A percentile compares a stretch with the other conserved stretches of the same genome.
Evolutionary conservation across 2,329 filamentous ascomycete species (phyloP).

Genomic region (Epichloe amarillans): DNA sequence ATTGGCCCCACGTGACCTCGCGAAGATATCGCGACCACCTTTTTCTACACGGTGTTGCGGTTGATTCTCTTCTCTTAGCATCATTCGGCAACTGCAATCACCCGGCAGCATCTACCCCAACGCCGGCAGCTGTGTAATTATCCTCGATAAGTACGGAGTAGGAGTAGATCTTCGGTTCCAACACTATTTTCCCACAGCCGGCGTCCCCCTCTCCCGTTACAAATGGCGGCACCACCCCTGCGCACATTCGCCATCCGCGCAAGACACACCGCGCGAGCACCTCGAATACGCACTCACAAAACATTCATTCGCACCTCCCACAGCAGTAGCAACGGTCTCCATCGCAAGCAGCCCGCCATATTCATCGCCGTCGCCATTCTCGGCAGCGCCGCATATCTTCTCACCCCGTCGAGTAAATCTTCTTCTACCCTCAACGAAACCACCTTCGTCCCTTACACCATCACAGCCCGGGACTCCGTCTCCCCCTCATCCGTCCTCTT

Average conservation of each 20-base stretch:
- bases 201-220: too few relatives aligned
- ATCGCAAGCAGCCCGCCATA: conserved; percentile 15
- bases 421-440: conserved; percentile 37
- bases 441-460: conserved; percentile 52
- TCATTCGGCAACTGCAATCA: too few relatives aligned
- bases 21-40: neutral
- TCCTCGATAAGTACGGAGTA: too few relatives aligned
- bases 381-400: conserved; percentile 15
- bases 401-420: conserved; percentile 11
- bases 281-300: neutral
- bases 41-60: neutral
- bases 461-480: conserved; percentile 46
- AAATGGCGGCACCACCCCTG: neutral
- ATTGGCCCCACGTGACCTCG: conserved; percentile 1
- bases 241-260: neutral
- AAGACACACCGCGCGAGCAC: neutral
- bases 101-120: too few relatives aligned
- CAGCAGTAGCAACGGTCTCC: neutral
- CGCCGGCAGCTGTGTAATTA: too few relatives aligned
- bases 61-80: neutral
- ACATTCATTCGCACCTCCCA: neutral
- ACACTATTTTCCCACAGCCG: too few relatives aligned
- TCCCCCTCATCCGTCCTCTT: conserved; percentile 57
- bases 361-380: conserved; percentile 12
- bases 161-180: neutral